These are phyloP conservation scores for Austroboletus olivaceoglutinosus DNA, from an alignment of 1,284 basidiomycete species.

Conservation along the genomic window DNA sequence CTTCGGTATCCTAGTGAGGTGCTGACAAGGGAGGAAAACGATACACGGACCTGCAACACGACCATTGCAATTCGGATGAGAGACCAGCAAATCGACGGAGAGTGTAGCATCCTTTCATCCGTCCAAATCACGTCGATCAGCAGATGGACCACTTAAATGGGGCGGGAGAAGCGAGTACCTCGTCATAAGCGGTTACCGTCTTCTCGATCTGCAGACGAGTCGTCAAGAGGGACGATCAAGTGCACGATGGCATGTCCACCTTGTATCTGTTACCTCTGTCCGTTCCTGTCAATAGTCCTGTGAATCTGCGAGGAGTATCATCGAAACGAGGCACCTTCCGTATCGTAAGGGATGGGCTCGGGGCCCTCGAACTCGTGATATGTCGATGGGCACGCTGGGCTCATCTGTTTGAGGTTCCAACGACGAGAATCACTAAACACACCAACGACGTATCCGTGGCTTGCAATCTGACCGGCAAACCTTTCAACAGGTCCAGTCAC, in stretches of 20 bases:
- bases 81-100: constrained; percentile 70
- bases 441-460: constrained; percentile 82
- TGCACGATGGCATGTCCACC: constrained; percentile 33
- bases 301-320: not conserved
- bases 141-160: not conserved
- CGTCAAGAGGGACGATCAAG: constrained; percentile 11
- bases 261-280: constrained; percentile 89
- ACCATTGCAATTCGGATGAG: constrained; percentile 82
- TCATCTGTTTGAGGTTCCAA: not conserved
- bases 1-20: constrained; percentile 37
- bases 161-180: constrained; percentile 46
- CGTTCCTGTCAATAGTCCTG: constrained; percentile 45
- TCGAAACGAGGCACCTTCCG: constrained; percentile 53
- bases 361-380: constrained; percentile 92
- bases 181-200: constrained; percentile 78
- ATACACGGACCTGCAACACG: constrained; percentile 69
- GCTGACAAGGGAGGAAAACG: not conserved
- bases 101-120: constrained; percentile 67
- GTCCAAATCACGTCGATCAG: constrained; percentile 4
- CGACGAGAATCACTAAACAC: constrained; percentile 20
- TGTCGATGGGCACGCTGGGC: constrained; percentile 69
- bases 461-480: constrained; percentile 90
- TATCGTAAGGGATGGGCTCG: constrained; percentile 83
- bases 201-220: constrained; percentile 72
- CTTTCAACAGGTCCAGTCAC: constrained; percentile 85